Evolutionary conservation across 306 rosid species (phyloP).

Genomic region (Pyrus betulifolia): DNA sequence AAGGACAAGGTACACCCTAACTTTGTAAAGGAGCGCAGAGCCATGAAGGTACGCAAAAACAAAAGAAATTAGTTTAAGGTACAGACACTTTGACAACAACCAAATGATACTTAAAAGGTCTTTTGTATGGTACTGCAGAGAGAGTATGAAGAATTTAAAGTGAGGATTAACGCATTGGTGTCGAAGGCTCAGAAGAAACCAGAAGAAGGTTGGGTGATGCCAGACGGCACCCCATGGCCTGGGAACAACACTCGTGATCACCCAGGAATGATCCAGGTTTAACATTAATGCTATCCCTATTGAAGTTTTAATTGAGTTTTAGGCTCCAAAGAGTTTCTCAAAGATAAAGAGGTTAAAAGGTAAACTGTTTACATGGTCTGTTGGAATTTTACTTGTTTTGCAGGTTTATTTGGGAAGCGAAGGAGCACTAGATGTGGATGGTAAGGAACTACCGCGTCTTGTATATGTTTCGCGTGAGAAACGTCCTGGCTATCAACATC

Average conservation of each 20-base stretch:
- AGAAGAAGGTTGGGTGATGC: slow-evolving; percentile 96
- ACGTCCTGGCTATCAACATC: slow-evolving; percentile 72
- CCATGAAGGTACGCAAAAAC: slow-evolving; percentile 61
- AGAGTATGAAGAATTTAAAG: slow-evolving; percentile 96
- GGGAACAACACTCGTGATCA: slow-evolving; percentile 84
- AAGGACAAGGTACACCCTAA: slow-evolving; percentile 79
- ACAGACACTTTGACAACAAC: background rate
- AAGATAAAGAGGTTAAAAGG: background rate
- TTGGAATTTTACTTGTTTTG: slow-evolving; percentile 10
- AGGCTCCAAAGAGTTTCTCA: background rate
- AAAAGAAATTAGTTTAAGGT: background rate
- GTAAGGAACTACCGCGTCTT: slow-evolving; percentile 69
- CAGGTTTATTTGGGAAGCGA: slow-evolving; percentile 79
- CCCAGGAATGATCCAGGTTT: slow-evolving; percentile 98
- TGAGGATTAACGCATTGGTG: slow-evolving; percentile 72
- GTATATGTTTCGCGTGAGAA: slow-evolving; percentile 91
- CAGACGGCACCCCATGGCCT: slow-evolving; percentile 97
- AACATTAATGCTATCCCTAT: background rate
- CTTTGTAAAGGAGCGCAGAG: slow-evolving; percentile 87
- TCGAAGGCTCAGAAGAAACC: slow-evolving; percentile 87
- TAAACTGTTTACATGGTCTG: background rate
- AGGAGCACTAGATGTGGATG: slow-evolving; percentile 78
- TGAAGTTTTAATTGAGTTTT: background rate
- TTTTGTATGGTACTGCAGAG: slow-evolving; percentile 44
- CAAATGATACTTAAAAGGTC: background rate